Evolutionary conservation across 2,329 filamentous ascomycete species (phyloP).

Genomic region (Cryphonectria parasitica): DNA sequence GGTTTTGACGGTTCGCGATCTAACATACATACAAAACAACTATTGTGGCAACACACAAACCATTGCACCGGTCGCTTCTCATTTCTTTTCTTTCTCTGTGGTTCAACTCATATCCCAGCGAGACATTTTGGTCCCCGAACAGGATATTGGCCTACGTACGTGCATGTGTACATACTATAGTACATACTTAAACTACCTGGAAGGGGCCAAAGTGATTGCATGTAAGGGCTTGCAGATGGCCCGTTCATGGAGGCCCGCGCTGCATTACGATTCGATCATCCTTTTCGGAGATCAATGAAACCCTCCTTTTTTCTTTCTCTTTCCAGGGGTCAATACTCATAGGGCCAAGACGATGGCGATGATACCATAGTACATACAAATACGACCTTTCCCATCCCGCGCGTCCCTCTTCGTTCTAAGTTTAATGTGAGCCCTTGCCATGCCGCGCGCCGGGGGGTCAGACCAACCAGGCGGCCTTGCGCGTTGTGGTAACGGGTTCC

Average conservation of each 20-base stretch:
- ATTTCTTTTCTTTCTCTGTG: not conserved
- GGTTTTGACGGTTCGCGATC: not conserved
- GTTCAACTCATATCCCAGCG: not conserved
- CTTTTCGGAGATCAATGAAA: constrained; percentile 2
- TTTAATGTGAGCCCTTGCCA: not conserved
- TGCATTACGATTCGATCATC: not conserved
- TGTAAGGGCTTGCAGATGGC: not conserved
- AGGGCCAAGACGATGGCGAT: constrained; percentile 2
- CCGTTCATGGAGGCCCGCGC: not conserved
- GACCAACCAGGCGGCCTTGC: not conserved
- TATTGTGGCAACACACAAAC: not conserved
- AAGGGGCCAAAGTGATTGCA: not conserved
- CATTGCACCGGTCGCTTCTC: not conserved
- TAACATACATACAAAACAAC: not conserved
- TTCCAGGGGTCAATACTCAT: not conserved
- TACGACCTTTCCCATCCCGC: constrained; percentile 2
- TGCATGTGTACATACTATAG: too few relatives aligned
- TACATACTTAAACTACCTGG: not conserved
- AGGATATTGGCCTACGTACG: not conserved
- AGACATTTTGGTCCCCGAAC: not conserved
- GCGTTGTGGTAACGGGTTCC: not conserved
- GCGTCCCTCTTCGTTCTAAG: not conserved
- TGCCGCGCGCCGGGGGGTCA: not conserved
- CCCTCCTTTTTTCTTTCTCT: not conserved
- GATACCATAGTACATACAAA: not conserved